Conservation (phyloP, 768 basidiomycete species). For the Collybia sordida region DNA sequence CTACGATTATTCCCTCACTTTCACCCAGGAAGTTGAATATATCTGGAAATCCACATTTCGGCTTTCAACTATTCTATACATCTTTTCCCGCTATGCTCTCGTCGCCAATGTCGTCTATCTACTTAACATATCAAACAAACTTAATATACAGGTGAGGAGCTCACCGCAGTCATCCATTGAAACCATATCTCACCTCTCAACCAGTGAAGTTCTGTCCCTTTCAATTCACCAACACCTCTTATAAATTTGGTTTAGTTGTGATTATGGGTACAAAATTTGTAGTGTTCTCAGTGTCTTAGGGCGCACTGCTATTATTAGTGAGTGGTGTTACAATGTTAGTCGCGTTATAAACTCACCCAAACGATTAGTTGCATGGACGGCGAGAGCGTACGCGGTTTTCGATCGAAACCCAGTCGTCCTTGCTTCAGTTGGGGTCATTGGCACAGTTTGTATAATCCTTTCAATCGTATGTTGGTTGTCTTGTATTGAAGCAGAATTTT, state of each 20-base stretch:
- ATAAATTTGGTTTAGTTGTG: slow-evolving; percentile 16
- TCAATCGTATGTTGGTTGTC: slow-evolving; percentile 18
- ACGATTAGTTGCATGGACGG: slow-evolving; percentile 15
- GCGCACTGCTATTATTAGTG: slow-evolving; percentile 26
- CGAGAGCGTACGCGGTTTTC: slow-evolving; percentile 22
- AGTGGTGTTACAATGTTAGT: background rate
- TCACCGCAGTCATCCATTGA: background rate
- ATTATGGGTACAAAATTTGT: slow-evolving; percentile 23
- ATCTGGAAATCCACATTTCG: slow-evolving; percentile 27
- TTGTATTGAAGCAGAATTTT: background rate
- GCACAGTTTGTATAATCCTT: slow-evolving; percentile 17
- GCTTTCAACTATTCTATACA: slow-evolving; percentile 28
- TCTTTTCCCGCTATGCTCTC: slow-evolving; percentile 32
- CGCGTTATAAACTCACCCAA: background rate
- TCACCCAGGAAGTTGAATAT: slow-evolving; percentile 28
- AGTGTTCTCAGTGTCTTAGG: slow-evolving; percentile 29
- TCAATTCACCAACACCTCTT: background rate
- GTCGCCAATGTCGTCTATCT: slow-evolving; percentile 31
- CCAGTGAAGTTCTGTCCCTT: background rate
- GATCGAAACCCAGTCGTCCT: slow-evolving; percentile 14
- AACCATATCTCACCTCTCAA: background rate
- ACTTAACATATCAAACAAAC: slow-evolving; percentile 21
- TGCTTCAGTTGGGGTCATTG: slow-evolving; percentile 17
- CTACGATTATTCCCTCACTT: slow-evolving; percentile 32
- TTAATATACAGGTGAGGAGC: slow-evolving; percentile 16